Evolutionary conservation across 495 filamentous ascomycete species (phyloP).

Genomic region (Parathielavia hyrcaniae): DNA sequence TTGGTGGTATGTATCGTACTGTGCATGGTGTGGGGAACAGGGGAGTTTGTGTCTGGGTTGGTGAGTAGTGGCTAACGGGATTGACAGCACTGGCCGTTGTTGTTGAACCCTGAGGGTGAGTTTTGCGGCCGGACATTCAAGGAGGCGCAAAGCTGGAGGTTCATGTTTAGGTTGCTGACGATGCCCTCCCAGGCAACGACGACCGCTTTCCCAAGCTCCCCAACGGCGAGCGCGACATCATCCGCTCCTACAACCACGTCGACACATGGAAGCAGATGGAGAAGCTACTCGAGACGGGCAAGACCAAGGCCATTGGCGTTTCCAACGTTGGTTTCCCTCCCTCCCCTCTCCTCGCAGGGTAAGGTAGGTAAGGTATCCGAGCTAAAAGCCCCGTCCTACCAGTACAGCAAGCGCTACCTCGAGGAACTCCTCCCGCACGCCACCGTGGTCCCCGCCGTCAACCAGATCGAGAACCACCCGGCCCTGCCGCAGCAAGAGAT

Average conservation of each 20-base stretch:
- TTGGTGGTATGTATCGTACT: slow-evolving; percentile 39
- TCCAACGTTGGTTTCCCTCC: slow-evolving; percentile 52
- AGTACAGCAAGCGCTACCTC: slow-evolving; percentile 65
- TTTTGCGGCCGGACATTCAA: background rate
- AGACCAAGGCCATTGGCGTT: slow-evolving; percentile 72
- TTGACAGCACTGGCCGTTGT: slow-evolving; percentile 66
- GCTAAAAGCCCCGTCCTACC: background rate
- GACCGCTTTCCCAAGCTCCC: slow-evolving; percentile 66
- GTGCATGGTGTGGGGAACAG: background rate
- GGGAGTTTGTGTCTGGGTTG: background rate
- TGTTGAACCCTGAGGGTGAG: slow-evolving; percentile 68
- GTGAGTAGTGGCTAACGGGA: slow-evolving; percentile 25
- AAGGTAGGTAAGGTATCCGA: background rate
- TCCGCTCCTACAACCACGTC: slow-evolving; percentile 57
- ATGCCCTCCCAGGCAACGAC: slow-evolving; percentile 54
- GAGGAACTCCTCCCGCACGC: slow-evolving; percentile 64
- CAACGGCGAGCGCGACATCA: slow-evolving; percentile 64
- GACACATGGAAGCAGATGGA: slow-evolving; percentile 80
- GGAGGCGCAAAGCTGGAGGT: slow-evolving; percentile 11
- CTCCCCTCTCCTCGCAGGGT: background rate
- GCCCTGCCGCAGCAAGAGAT: slow-evolving; percentile 81
- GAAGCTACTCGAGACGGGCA: slow-evolving; percentile 58
- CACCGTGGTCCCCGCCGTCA: slow-evolving; percentile 67
- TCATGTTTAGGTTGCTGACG: background rate
- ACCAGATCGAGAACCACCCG: slow-evolving; percentile 89